Evolutionary conservation across 2,329 filamentous ascomycete species (phyloP), one percentile per base, ranked within the genome.

Genomic region (Cordyceps tenuipes): DNA sequence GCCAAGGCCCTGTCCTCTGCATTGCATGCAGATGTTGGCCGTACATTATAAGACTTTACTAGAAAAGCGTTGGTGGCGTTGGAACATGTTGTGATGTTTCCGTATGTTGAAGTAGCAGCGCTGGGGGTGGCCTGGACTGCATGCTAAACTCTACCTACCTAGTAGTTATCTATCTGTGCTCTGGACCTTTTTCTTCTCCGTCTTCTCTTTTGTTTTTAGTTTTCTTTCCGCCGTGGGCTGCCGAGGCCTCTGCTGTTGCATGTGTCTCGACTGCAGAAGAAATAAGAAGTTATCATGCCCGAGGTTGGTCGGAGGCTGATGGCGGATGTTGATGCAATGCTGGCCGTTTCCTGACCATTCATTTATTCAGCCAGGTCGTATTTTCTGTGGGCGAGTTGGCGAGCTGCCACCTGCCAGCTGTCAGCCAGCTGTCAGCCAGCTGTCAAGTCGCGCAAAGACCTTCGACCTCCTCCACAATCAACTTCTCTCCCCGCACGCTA

Each of bases 11-110:
- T 44, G n/a, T 34, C 34, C 56, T 58, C 47, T 36, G 56, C 56
- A 58, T 52, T 58, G 48, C 56, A 44, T 52, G 48, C 56, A 52
- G 56, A 51, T 51, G 56, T 44, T 58, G 56, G 47, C 48, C 36
- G 8, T 29, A n/a, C n/a, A n/a, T n/a, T n/a, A n/a, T n/a, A 41
- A 36, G 17, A 58, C 36, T 46, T 23, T n/a, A n/a, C n/a, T n/a
- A 23, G 5, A 34, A 36, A 44, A 23, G 39, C 47, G 26, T 21
- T 13, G 17, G 39, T 41, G 31, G 54, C 36, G 47, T 47, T 58
- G 56, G 48, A 51, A 51, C 12, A 57, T 5, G 3, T 34, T 44
- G 55, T 46, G 46, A 21, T 48, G n/a, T 8, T 56, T 56, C 55
- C 36, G 55, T 46, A n/a, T 8, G 41, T 17, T 57, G 34, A 19